Percentiles rank a stretch among this genome's conserved stretches.
Conservation (phyloP, 805 yeast species). For the Candida jianshihensis region DNA sequence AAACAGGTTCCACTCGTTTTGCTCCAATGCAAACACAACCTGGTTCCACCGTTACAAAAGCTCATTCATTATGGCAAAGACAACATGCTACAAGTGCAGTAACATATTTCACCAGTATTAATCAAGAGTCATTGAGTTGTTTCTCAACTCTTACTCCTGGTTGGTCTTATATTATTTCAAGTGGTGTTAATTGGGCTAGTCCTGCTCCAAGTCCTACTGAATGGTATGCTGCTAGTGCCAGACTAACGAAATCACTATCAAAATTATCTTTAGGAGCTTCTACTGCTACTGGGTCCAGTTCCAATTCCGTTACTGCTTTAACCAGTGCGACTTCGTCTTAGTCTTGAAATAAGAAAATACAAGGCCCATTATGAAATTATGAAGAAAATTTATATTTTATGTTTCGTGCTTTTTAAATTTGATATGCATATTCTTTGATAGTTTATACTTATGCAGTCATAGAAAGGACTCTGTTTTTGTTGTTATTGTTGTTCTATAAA, state of each 20-base stretch:
- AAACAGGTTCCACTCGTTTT: constrained; percentile 70
- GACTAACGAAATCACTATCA: constrained; percentile 17
- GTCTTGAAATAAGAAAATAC: too few relatives aligned
- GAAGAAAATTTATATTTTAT: constrained; percentile 5
- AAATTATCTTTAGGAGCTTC: neutral
- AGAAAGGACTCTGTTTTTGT: too few relatives aligned
- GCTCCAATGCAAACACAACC: constrained; percentile 97
- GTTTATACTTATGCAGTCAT: too few relatives aligned
- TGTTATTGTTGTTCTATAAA: too few relatives aligned
- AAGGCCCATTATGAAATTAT: neutral
- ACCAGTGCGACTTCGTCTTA: neutral
- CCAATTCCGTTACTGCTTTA: neutral
- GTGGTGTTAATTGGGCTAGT: constrained; percentile 62
- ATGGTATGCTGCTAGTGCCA: constrained; percentile 56
- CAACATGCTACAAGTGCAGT: constrained; percentile 63
- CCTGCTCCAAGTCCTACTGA: constrained; percentile 64
- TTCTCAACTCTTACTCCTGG: constrained; percentile 77
- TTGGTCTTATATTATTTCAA: constrained; percentile 65
- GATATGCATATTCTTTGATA: too few relatives aligned
- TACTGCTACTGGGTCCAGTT: neutral
- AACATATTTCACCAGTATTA: constrained; percentile 46
- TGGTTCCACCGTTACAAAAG: constrained; percentile 54
- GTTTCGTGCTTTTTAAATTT: too few relatives aligned
- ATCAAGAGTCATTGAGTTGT: constrained; percentile 24
- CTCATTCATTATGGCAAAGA: constrained; percentile 50